Percentiles rank a stretch among this genome's conserved stretches.
These are phyloP conservation scores for Lupinus albus DNA, from an alignment of 306 rosid species.

Conservation along the genomic window DNA sequence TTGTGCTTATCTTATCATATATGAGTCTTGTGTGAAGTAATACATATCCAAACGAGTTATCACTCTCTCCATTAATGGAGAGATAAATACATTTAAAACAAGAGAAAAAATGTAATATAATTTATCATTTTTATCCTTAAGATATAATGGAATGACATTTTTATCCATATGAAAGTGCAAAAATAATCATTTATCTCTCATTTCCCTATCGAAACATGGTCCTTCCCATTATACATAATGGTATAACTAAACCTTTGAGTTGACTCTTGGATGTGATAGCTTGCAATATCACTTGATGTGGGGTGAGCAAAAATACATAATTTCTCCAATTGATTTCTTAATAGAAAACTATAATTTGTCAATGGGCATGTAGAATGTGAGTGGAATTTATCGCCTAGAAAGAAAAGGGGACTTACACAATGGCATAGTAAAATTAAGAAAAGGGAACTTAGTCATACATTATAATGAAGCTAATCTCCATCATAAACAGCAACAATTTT, in stretches of 20 bases:
- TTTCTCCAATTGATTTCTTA: slow-evolving; percentile 17
- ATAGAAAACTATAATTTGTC: not conserved
- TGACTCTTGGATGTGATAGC: slow-evolving; percentile 32
- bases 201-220: no score
- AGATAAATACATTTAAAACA: no score
- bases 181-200: no score
- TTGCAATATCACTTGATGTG: slow-evolving; percentile 31
- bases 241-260: slow-evolving; percentile 36
- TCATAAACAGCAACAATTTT: slow-evolving; percentile 34
- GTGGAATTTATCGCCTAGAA: slow-evolving; percentile 21
- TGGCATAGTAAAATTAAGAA: not conserved
- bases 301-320: slow-evolving; percentile 33
- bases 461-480: slow-evolving; percentile 21
- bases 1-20: slow-evolving; percentile 40
- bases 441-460: slow-evolving; percentile 29
- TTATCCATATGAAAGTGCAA: no score
- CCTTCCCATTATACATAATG: slow-evolving; percentile 32
- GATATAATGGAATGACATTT: no score
- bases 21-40: no score
- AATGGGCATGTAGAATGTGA: slow-evolving; percentile 31
- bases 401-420: slow-evolving; percentile 3
- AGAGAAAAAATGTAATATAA: no score
- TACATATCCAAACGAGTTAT: no score
- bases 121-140: no score
- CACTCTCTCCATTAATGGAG: no score